Conservation (phyloP, 805 yeast species). For the Naumovozyma castellii region DNA sequence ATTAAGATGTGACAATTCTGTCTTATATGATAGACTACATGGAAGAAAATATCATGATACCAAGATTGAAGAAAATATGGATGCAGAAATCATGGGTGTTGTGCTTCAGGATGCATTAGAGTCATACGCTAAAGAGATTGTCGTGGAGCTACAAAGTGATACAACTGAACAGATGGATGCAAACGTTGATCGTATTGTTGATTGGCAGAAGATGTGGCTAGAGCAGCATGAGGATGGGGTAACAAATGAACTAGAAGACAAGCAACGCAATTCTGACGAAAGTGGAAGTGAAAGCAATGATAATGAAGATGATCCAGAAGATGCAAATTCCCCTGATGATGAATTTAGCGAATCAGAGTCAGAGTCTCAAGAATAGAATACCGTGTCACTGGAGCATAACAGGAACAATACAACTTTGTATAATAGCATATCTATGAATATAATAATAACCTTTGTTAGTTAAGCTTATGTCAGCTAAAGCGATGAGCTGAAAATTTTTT, state of each 20-base stretch:
- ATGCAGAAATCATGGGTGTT: constrained; percentile 95
- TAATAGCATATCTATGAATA: too few species aligned
- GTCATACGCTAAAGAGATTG: constrained; percentile 67
- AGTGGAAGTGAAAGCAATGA: constrained; percentile 3
- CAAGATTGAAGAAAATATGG: constrained; percentile 84
- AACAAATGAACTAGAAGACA: constrained; percentile 36
- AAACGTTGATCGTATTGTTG: constrained; percentile 66
- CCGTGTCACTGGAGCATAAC: too few species aligned
- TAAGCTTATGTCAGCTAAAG: neutral
- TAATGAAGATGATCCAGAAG: constrained; percentile 5
- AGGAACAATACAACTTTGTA: too few species aligned
- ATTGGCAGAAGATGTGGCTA: constrained; percentile 74
- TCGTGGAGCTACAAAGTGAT: constrained; percentile 71
- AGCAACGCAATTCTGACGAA: constrained; percentile 1
- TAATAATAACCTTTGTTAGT: neutral
- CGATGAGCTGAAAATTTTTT: neutral
- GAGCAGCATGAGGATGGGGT: constrained; percentile 55
- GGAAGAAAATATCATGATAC: constrained; percentile 69
- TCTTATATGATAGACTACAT: constrained; percentile 64
- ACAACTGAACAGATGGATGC: constrained; percentile 65
- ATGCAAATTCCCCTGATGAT: neutral
- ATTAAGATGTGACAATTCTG: constrained; percentile 63
- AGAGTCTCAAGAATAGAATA: neutral
- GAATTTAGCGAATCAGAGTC: constrained; percentile 3
- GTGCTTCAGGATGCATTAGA: constrained; percentile 80